Conservation (phyloP, 305 asterid species). For the Rubia peregrina region DNA sequence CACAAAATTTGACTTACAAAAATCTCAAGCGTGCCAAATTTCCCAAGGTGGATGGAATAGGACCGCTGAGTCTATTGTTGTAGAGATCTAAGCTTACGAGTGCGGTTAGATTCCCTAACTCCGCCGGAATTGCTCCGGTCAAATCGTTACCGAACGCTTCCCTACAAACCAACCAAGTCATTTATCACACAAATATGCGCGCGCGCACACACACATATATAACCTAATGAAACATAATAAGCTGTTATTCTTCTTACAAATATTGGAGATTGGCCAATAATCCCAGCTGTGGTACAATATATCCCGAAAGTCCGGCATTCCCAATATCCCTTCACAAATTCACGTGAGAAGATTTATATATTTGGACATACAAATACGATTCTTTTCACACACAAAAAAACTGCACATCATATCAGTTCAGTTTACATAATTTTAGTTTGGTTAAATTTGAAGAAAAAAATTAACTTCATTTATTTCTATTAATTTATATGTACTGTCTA, state of each 20-base stretch:
- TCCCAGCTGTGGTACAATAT: slow-evolving; percentile 35
- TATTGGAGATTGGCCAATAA: slow-evolving; percentile 36
- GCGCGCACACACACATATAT: too few species aligned
- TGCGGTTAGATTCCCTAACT: slow-evolving; percentile 31
- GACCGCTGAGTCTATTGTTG: slow-evolving; percentile 26
- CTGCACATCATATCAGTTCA: too few species aligned
- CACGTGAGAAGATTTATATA: too few species aligned
- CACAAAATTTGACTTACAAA: background rate
- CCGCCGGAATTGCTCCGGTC: slow-evolving; percentile 32
- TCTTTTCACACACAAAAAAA: too few species aligned
- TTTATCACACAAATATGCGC: too few species aligned
- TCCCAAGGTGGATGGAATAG: slow-evolving; percentile 40
- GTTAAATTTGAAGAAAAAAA: too few species aligned
- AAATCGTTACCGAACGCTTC: slow-evolving; percentile 20
- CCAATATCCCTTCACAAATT: background rate
- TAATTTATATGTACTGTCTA: too few species aligned
- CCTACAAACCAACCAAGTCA: background rate
- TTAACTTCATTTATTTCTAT: too few species aligned
- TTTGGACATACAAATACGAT: too few species aligned
- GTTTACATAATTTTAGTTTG: too few species aligned
- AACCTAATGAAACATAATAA: too few species aligned
- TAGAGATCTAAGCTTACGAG: slow-evolving; percentile 29
- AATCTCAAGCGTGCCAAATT: slow-evolving; percentile 6
- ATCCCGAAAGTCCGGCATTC: background rate
- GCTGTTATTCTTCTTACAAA: slow-evolving; percentile 33